phyloP scores from a whole-genome alignment of 2,329 filamentous ascomycete genomes.

The Colletotrichum spaethianum region DNA sequence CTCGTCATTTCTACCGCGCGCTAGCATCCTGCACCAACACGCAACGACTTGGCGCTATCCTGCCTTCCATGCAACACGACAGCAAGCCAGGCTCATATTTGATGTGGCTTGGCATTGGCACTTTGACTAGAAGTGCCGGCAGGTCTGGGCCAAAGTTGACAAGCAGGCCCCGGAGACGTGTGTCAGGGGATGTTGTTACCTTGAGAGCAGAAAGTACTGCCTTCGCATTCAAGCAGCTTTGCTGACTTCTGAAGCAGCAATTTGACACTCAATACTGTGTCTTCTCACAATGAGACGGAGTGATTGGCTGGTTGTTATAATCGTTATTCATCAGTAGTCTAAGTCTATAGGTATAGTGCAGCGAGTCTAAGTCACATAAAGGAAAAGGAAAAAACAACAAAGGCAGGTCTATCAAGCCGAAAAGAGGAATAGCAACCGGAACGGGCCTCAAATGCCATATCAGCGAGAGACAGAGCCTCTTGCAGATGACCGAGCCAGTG shows the following conservation, averaged over 20 bases:
- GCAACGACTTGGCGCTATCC: neutral
- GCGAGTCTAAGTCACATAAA: neutral
- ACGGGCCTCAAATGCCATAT: neutral
- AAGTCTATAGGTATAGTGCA: neutral
- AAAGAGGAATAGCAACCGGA: neutral
- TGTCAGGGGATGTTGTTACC: neutral
- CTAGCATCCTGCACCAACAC: neutral
- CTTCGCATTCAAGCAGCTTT: neutral
- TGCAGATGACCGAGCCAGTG: slow-evolving; percentile 27
- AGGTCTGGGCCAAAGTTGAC: neutral
- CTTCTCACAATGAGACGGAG: neutral
- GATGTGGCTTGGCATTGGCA: neutral
- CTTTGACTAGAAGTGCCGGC: neutral
- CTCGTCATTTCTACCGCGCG: neutral
- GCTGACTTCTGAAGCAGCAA: neutral
- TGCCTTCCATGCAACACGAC: no score
- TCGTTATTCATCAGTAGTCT: neutral
- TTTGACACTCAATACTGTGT: no score
- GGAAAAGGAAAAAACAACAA: neutral
- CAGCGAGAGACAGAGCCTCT: slow-evolving; percentile 20
- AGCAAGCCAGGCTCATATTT: neutral
- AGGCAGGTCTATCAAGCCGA: neutral
- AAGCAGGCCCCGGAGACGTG: neutral
- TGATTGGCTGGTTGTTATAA: neutral
- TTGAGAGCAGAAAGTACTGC: neutral